Evolutionary conservation across 108 stramenopile species (phyloP).

Genomic region (Hondaea fermentalgiana): DNA sequence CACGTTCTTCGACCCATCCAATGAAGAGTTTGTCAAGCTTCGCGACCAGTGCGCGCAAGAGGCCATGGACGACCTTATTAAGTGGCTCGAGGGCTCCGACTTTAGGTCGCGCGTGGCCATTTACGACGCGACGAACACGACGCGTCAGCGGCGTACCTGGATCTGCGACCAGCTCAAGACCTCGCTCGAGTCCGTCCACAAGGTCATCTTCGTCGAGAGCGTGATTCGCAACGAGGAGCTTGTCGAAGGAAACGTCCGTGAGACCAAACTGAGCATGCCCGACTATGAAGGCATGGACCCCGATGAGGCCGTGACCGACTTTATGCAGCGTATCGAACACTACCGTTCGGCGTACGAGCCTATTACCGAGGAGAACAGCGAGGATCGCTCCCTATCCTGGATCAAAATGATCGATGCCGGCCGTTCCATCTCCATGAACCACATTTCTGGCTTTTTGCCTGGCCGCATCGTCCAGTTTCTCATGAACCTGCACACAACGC

Average conservation of each 20-base stretch:
- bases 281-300: constrained; percentile 72
- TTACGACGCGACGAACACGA: constrained; percentile 90
- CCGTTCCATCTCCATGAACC: constrained; percentile 55
- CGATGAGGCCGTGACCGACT: constrained; percentile 69
- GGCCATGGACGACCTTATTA: constrained; percentile 73
- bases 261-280: constrained; percentile 72
- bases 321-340: constrained; percentile 62
- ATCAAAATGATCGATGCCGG: constrained; percentile 84
- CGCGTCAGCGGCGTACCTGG: constrained; percentile 56
- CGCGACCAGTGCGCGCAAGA: constrained; percentile 66
- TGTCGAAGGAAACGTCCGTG: constrained; percentile 70
- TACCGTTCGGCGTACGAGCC: constrained; percentile 78
- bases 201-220: constrained; percentile 81
- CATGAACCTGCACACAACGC: constrained; percentile 45
- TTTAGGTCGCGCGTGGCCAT: constrained; percentile 83
- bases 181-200: constrained; percentile 46
- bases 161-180: constrained; percentile 26
- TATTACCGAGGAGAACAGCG: constrained; percentile 37
- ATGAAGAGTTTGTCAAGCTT: constrained; percentile 53
- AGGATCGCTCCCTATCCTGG: constrained; percentile 60
- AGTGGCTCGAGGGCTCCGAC: constrained; percentile 52
- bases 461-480: constrained; percentile 37
- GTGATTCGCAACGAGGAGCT: constrained; percentile 72
- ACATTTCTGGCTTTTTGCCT: constrained; percentile 38
- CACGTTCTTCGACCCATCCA: constrained; percentile 80